Evolutionary conservation across 345 rosid genomes (phyloP).

Genomic region (Citrus maxima): DNA sequence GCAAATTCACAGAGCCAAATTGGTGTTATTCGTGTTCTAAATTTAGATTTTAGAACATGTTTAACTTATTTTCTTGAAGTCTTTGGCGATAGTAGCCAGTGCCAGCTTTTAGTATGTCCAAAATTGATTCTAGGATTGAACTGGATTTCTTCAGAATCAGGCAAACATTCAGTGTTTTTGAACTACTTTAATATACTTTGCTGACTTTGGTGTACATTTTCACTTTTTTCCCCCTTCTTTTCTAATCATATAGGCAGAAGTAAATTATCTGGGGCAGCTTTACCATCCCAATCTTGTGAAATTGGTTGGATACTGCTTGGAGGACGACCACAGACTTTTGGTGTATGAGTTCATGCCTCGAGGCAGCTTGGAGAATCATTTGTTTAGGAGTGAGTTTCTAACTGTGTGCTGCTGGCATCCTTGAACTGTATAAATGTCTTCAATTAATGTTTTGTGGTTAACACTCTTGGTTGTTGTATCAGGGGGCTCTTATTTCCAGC

Average conservation of each 20-base stretch:
- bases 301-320: conserved; percentile 70
- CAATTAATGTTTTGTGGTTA: not conserved
- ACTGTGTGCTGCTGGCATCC: not conserved
- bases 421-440: not conserved
- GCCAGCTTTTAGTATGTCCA: not conserved
- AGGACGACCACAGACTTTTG: conserved; percentile 68
- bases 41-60: not conserved
- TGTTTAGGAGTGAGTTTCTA: conserved; percentile 59
- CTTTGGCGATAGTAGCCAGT: not conserved
- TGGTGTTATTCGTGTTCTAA: not conserved
- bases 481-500: conserved; percentile 82
- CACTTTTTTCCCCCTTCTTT: not conserved
- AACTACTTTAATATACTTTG: not conserved
- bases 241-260: conserved; percentile 54
- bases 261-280: conserved; percentile 66
- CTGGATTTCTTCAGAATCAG: not conserved
- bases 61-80: not conserved
- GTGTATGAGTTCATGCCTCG: conserved; percentile 79
- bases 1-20: not conserved
- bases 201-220: not conserved
- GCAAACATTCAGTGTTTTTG: conserved; percentile 1
- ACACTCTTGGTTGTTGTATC: conserved; percentile 12
- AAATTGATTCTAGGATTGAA: not conserved
- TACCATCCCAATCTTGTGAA: conserved; percentile 68
- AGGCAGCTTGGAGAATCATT: conserved; percentile 77